A percentile compares a stretch with the other conserved stretches of the same genome.
Evolutionary conservation across 2,329 filamentous ascomycete species (phyloP).

Genomic region (Fusarium pseudonygamai): DNA sequence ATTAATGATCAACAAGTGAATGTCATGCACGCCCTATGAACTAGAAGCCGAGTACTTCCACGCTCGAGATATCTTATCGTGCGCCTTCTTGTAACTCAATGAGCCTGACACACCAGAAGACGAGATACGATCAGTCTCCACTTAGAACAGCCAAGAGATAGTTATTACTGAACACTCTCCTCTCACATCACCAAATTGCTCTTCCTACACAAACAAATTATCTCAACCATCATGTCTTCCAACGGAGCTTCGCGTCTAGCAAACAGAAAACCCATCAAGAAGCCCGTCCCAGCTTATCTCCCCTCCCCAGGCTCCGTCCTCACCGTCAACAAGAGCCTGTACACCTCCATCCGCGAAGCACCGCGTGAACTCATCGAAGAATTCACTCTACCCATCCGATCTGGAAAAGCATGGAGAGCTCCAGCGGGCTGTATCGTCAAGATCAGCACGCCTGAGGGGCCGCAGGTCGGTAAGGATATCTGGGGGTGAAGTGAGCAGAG

Average conservation of each 20-base stretch:
- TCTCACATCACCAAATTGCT: neutral
- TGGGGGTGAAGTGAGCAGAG: too few species aligned
- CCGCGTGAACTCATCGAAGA: constrained; percentile 55
- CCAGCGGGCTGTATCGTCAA: constrained; percentile 74
- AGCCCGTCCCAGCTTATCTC: constrained; percentile 60
- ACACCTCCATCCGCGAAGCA: constrained; percentile 68
- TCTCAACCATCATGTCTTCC: constrained; percentile 28
- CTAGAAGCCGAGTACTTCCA: neutral
- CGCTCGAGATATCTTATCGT: neutral
- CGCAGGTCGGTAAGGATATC: constrained; percentile 69
- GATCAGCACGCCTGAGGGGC: constrained; percentile 78
- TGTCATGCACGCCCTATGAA: neutral
- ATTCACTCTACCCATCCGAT: constrained; percentile 76
- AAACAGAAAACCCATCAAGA: constrained; percentile 56
- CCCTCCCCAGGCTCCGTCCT: constrained; percentile 55
- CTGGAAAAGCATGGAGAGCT: constrained; percentile 77
- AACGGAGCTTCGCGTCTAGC: constrained; percentile 51
- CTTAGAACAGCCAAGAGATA: constrained; percentile 6
- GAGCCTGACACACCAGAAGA: neutral
- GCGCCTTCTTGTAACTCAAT: neutral
- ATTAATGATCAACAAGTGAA: rapidly evolving
- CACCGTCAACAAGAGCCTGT: constrained; percentile 57
- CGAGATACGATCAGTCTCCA: constrained; percentile 2
- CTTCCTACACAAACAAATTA: neutral
- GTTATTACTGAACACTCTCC: neutral